Base-by-base conservation (phyloP, 805 yeast genomes). In the Yarrowia bubula region DNA sequence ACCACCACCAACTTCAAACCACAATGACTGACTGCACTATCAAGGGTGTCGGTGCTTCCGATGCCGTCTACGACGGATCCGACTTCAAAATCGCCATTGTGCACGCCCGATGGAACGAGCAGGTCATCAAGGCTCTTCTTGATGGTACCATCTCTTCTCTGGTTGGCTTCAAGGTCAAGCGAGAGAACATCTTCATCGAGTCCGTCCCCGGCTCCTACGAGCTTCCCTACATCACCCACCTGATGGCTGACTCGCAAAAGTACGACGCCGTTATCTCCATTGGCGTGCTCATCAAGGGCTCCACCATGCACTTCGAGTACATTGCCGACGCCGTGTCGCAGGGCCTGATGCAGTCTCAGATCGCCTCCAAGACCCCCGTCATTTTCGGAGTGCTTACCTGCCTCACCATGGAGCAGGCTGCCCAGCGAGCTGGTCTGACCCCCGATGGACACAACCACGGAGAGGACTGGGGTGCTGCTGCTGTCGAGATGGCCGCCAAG, bases 401-500 rank as follows among this genome's bases (percentile, higher is more conserved):
- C 76, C 77, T 92, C 71, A 92, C 97, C 33, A 97, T 92, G 70
- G 92, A 89, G 72, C 99, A 95, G 79, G 99, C 98, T 13, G 83
- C 87, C 70, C 86, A 86, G 18, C 87, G 99, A 77, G 96, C 98
- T 11, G 99, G 98, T 31, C 79, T 93, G 68, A 75, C 81, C 43
- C 77, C 77, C 35, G 91, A 88, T 66, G 86, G 86, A 70, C 98
- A 95, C 77, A 93, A 93, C 80, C 99, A 95, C 73, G 99, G 99
- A 69, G 90, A 84, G 73, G 99, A 95, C 76, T 93, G 99, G 99
- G 99, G 96, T 70, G 92, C 96, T 39, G 97, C 98, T 64, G 99
- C 99, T 14, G 97, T 95, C 32, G 99, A 93, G 79, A 93, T 95
- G 98, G 87, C 76, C 13, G 55, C 67, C 67, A 77, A 77, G 71